A percentile compares a stretch with the other conserved stretches of the same genome.
Evolutionary conservation across 805 yeast genomes (phyloP).

Genomic region (Myxozyma kluyveri): DNA sequence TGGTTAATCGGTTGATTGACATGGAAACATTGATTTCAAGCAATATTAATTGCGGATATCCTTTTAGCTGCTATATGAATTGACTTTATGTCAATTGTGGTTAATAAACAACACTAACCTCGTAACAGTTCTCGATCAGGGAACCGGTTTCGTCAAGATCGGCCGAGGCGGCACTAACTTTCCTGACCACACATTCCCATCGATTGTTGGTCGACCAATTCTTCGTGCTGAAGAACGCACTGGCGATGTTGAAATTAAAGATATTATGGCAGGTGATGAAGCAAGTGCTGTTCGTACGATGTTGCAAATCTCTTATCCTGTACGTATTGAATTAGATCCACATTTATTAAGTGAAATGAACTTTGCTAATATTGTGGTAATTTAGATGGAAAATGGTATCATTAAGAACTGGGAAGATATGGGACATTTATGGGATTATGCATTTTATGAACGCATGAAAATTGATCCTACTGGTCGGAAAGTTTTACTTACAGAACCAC

Average conservation of each 20-base stretch:
- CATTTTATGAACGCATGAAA: slow-evolving; percentile 87
- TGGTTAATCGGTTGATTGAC: too few relatives aligned
- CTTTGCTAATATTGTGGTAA: background rate
- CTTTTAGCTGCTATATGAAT: too few relatives aligned
- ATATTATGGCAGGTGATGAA: slow-evolving; percentile 96
- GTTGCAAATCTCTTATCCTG: slow-evolving; percentile 87
- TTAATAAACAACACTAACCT: too few relatives aligned
- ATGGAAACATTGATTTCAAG: too few relatives aligned
- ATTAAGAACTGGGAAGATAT: slow-evolving; percentile 98
- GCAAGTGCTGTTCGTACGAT: slow-evolving; percentile 88
- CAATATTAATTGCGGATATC: too few relatives aligned
- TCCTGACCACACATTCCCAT: slow-evolving; percentile 96
- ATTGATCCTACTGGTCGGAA: slow-evolving; percentile 71
- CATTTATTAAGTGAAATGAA: background rate
- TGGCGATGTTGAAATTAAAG: slow-evolving; percentile 75
- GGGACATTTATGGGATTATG: slow-evolving; percentile 98
- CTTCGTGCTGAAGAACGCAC: slow-evolving; percentile 92
- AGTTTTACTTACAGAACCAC: slow-evolving; percentile 91
- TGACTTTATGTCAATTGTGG: too few relatives aligned
- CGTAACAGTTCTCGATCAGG: slow-evolving; percentile 86
- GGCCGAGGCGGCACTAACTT: slow-evolving; percentile 96
- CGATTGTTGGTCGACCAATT: slow-evolving; percentile 96
- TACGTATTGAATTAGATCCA: slow-evolving; percentile 11
- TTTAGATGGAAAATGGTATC: slow-evolving; percentile 89
- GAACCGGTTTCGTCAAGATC: slow-evolving; percentile 74